Base-by-base conservation (phyloP, 148 eudicot genomes). In the Cornus suecica region DNA sequence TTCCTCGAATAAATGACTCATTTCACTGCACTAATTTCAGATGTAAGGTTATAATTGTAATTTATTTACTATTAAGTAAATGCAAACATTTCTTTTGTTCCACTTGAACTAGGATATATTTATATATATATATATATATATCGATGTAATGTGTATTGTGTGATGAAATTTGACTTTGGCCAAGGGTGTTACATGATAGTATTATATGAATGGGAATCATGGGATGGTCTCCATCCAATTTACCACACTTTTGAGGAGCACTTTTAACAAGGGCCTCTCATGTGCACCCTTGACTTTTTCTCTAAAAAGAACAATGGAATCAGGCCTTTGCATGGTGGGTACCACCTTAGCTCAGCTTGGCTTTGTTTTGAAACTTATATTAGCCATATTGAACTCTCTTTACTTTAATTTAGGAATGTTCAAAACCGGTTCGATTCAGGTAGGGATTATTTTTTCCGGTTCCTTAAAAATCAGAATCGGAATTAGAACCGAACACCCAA, bases 301-400 rank as follows among this genome's bases (percentile, higher is more conserved):
- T 16, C 28, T 37, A 1, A 23, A 41, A 68, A 68, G 16, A 13
- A 28, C 27, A 41, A 68, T n/a, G 71, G 71, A 37, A 41, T 68
- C 71, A 23, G 32, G 54, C 29, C 16, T 68, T 68, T 22, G 71
- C 14, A 14, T 68, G 52, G 71, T 68, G 71, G 71, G 10, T 37
- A 27, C 71, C 25, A 58, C 62, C 4, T 58, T 58, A 58, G 62
- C 8, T 58, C 6, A 58, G 62, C 62, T 58, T 58, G 62, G 62
- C 62, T 58, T 41, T 58, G 62, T 58, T 58, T 58, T 20, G 62
- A 58, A 58, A 58, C 1, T 22, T n/a, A n/a, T n/a, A n/a, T n/a
- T 58, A 58, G 62, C 62, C 24, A 58, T 22, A 58, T 58, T 18
- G 18, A 58, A 29, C 56, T 41, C 8, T 24, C 22, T 22, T 10